A percentile compares a stretch with the other conserved stretches of the same genome.
phyloP scores from a whole-genome alignment of 2,329 filamentous ascomycete species.

The Xylariaceae sp. region DNA sequence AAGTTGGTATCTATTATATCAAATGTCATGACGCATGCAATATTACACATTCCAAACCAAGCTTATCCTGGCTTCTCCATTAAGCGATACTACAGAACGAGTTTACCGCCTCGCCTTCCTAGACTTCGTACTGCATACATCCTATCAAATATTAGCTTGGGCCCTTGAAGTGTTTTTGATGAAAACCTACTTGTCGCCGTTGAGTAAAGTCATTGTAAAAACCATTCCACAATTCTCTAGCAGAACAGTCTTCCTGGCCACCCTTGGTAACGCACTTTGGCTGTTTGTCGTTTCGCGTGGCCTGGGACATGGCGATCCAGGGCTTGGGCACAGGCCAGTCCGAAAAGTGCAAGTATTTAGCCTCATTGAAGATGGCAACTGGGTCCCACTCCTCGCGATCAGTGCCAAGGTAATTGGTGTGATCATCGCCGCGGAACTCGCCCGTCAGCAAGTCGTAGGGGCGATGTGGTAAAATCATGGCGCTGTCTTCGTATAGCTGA shows the following conservation, averaged over 20 bases:
- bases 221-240: constrained; percentile 29
- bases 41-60: too few relatives aligned
- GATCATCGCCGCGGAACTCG: constrained; percentile 54
- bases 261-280: constrained; percentile 27
- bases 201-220: constrained; percentile 31
- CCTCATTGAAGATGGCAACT: constrained; percentile 46
- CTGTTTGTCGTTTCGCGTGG: constrained; percentile 22
- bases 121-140: constrained; percentile 10
- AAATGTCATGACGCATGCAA: too few relatives aligned
- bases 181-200: constrained; percentile 22
- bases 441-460: constrained; percentile 57
- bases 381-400: constrained; percentile 54
- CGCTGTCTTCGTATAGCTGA: constrained; percentile 52
- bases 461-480: constrained; percentile 60
- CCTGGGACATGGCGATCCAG: constrained; percentile 31
- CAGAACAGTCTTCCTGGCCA: constrained; percentile 27
- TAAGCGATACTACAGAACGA: too few relatives aligned
- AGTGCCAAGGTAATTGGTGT: constrained; percentile 36
- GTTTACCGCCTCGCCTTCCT: constrained; percentile 1
- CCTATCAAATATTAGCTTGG: constrained; percentile 9
- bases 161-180: neutral
- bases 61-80: too few relatives aligned
- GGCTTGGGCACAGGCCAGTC: constrained; percentile 68
- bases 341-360: constrained; percentile 66
- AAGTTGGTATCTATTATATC: too few relatives aligned